phyloP scores from a whole-genome alignment of 192 early-diverging fungal species.

The Coemansia sp. region DNA sequence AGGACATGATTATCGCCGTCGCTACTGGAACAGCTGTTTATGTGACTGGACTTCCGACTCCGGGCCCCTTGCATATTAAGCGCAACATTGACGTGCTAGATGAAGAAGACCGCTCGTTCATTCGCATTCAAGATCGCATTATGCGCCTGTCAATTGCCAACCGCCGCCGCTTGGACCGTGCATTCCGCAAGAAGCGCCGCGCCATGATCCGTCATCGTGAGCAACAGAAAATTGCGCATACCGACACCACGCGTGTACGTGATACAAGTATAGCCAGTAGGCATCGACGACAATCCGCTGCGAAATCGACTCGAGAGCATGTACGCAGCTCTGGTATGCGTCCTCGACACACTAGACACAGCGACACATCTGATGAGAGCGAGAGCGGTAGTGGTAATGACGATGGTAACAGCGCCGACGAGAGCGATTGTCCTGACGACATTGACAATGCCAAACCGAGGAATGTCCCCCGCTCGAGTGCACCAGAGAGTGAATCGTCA shows the following conservation, averaged over 20 bases:
- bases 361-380: not conserved
- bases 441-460: not conserved
- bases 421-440: not conserved
- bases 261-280: not conserved
- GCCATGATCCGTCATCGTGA: slow-evolving; percentile 28
- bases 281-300: slow-evolving; percentile 7
- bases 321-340: not conserved
- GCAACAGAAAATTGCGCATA: slow-evolving; percentile 26
- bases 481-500: not conserved
- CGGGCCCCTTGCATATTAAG: slow-evolving; percentile 70
- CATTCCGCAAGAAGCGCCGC: slow-evolving; percentile 41
- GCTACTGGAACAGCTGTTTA: slow-evolving; percentile 76
- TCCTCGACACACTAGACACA: not conserved
- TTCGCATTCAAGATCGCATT: slow-evolving; percentile 72
- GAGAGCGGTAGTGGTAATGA: not conserved
- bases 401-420: not conserved
- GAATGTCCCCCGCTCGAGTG: not conserved
- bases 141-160: slow-evolving; percentile 69
- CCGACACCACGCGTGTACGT: not conserved
- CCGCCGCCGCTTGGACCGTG: slow-evolving; percentile 62
- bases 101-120: slow-evolving; percentile 68
- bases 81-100: slow-evolving; percentile 74
- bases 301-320: slow-evolving; percentile 15
- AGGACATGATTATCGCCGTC: slow-evolving; percentile 63
- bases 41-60: slow-evolving; percentile 70